A percentile compares a stretch with the other conserved stretches of the same genome.
phyloP scores from a whole-genome alignment of 768 basidiomycete species.

The Rhodotorula babjevae region DNA sequence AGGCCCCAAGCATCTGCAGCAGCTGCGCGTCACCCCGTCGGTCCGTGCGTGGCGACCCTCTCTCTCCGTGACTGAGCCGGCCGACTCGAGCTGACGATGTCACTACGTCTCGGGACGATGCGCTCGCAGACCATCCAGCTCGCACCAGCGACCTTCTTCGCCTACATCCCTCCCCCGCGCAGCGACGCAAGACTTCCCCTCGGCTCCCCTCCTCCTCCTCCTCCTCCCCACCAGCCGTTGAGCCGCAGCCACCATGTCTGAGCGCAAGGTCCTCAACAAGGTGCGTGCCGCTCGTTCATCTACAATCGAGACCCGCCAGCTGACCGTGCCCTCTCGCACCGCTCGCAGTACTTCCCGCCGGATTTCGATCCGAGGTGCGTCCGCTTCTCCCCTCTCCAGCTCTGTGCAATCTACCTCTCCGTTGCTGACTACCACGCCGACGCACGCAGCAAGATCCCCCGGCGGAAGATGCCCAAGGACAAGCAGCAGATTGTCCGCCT shows the following conservation, averaged over 20 bases:
- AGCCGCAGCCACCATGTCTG: slow-evolving; percentile 41
- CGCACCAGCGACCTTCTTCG: no score
- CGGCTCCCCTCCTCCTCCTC: not conserved
- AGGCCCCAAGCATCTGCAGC: no score
- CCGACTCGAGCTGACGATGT: no score
- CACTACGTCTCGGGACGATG: no score
- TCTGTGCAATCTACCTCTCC: rapidly evolving
- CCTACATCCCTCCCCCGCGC: no score
- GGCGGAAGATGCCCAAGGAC: slow-evolving; percentile 83
- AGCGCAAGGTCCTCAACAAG: slow-evolving; percentile 48
- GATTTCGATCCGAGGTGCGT: slow-evolving; percentile 85
- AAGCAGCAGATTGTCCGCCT: slow-evolving; percentile 95
- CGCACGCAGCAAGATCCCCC: slow-evolving; percentile 63
- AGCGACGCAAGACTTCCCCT: no score
- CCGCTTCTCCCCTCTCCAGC: not conserved
- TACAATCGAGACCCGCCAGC: not conserved
- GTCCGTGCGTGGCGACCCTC: no score
- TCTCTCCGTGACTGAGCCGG: no score
- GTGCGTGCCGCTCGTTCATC: slow-evolving; percentile 14
- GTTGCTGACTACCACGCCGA: not conserved
- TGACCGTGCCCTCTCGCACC: not conserved
- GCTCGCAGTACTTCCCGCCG: slow-evolving; percentile 75
- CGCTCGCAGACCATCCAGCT: no score
- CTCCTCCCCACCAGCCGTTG: no score
- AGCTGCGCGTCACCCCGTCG: no score